phyloP scores from a whole-genome alignment of 2,329 filamentous ascomycete genomes.

The Catunica adiposa region DNA sequence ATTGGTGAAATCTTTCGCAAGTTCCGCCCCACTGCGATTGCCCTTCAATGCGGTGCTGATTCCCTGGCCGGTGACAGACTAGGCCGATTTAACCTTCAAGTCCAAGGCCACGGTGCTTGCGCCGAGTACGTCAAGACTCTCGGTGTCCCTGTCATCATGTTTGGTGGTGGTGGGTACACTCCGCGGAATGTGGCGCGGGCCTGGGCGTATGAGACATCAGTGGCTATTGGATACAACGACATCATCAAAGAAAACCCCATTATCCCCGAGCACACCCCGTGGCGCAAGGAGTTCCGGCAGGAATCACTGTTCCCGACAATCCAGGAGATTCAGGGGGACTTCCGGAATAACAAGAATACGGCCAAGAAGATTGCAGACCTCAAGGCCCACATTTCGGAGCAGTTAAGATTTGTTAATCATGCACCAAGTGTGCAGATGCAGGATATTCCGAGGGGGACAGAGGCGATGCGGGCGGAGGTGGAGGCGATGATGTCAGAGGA shows the following conservation, averaged over 20 bases:
- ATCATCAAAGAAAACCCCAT: conserved; percentile 43
- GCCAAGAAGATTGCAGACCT: conserved; percentile 60
- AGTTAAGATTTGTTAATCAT: conserved; percentile 67
- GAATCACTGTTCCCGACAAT: conserved; percentile 79
- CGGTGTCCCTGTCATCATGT: conserved; percentile 66
- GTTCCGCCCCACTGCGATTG: conserved; percentile 81
- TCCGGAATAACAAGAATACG: conserved; percentile 61
- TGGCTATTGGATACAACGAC: conserved; percentile 61
- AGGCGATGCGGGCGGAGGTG: conserved; percentile 49
- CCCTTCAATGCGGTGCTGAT: conserved; percentile 90
- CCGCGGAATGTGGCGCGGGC: conserved; percentile 89
- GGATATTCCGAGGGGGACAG: conserved; percentile 61
- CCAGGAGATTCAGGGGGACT: conserved; percentile 51
- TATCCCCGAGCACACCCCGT: conserved; percentile 67
- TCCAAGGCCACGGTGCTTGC: conserved; percentile 83
- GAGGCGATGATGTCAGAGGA: conserved; percentile 52
- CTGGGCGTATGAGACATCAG: conserved; percentile 92
- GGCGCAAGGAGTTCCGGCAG: conserved; percentile 75
- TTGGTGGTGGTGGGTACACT: conserved; percentile 92
- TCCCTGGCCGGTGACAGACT: conserved; percentile 84
- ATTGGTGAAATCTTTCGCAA: conserved; percentile 62
- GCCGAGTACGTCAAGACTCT: conserved; percentile 76
- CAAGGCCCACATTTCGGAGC: conserved; percentile 63
- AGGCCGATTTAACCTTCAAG: conserved; percentile 91
- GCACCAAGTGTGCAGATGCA: conserved; percentile 79